Evolutionary conservation across 805 yeast species (phyloP).

Genomic region (Ogataea pignaliae): DNA sequence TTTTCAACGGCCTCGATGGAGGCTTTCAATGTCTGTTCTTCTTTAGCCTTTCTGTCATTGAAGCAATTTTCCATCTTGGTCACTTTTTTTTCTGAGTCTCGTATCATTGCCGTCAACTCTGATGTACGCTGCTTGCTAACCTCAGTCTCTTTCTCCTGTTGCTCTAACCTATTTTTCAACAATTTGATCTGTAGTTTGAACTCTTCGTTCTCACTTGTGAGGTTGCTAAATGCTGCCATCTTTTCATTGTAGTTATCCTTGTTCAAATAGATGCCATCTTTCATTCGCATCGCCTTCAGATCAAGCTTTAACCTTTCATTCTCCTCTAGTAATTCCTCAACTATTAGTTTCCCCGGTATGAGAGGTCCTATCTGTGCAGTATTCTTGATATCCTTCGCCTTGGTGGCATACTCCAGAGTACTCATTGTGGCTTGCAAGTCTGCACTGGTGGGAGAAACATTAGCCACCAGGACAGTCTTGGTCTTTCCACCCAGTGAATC

Average conservation of each 20-base stretch:
- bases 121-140: slow-evolving; percentile 19
- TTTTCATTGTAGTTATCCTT: slow-evolving; percentile 52
- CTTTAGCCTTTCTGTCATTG: no score
- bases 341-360: slow-evolving; percentile 39
- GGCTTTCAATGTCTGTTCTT: no score
- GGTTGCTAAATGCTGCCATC: slow-evolving; percentile 43
- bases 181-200: slow-evolving; percentile 37
- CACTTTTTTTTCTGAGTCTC: slow-evolving; percentile 28
- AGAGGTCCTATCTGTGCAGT: slow-evolving; percentile 45
- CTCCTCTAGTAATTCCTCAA: slow-evolving; percentile 44
- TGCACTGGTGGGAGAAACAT: slow-evolving; percentile 61
- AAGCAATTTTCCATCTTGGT: slow-evolving; percentile 19
- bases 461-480: slow-evolving; percentile 85
- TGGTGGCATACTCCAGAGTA: slow-evolving; percentile 52
- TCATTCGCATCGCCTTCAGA: slow-evolving; percentile 54
- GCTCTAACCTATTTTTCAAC: slow-evolving; percentile 33
- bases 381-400: slow-evolving; percentile 51
- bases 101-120: slow-evolving; percentile 10
- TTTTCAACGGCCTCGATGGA: slow-evolving; percentile 18
- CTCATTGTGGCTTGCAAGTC: slow-evolving; percentile 49
- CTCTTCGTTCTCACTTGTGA: slow-evolving; percentile 47
- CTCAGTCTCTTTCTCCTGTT: slow-evolving; percentile 16
- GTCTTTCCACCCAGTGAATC: slow-evolving; percentile 84
- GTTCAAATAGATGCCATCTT: slow-evolving; percentile 64
- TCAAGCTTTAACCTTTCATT: slow-evolving; percentile 45